These are phyloP conservation scores for Aspergillus campestris DNA, from an alignment of 495 filamentous ascomycete species.

Conservation along the genomic window DNA sequence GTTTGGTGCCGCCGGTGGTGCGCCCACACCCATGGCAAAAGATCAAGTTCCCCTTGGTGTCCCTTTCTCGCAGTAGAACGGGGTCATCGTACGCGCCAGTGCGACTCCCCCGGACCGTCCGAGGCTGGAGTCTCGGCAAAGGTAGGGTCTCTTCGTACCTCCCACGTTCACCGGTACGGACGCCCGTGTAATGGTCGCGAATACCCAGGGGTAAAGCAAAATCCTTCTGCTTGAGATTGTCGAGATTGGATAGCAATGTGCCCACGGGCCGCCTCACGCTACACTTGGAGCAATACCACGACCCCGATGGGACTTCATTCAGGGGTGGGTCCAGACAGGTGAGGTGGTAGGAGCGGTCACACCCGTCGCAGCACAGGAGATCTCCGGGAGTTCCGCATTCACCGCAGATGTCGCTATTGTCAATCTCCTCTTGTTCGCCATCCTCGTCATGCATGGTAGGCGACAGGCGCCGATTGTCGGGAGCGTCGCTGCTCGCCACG, in stretches of 20 bases:
- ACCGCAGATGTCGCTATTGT: constrained; percentile 78
- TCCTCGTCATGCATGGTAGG: constrained; percentile 4
- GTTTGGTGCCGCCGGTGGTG: constrained; percentile 43
- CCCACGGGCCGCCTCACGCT: constrained; percentile 48
- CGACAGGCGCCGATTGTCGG: constrained; percentile 16
- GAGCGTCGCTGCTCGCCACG: constrained; percentile 17
- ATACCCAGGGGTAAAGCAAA: constrained; percentile 63
- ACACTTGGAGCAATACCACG: constrained; percentile 83
- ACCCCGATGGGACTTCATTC: constrained; percentile 54
- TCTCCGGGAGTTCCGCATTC: constrained; percentile 75
- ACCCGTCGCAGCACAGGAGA: constrained; percentile 88
- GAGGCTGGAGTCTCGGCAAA: constrained; percentile 21
- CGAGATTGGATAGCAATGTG: constrained; percentile 47
- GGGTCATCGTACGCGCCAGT: constrained; percentile 24
- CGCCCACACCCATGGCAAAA: constrained; percentile 64
- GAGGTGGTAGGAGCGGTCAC: constrained; percentile 79
- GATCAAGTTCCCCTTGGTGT: constrained; percentile 14
- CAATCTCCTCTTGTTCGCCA: constrained; percentile 34
- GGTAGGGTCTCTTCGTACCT: constrained; percentile 60
- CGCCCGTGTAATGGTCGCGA: constrained; percentile 64
- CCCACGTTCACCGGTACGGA: constrained; percentile 63
- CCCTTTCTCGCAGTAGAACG: constrained; percentile 9
- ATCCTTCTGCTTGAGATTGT: constrained; percentile 58
- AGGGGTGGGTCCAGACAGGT: constrained; percentile 74
- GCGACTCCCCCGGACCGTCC: constrained; percentile 11